Percentiles rank a stretch among this genome's conserved stretches.
phyloP scores from a whole-genome alignment of 805 yeast species.

The Candida orba region DNA sequence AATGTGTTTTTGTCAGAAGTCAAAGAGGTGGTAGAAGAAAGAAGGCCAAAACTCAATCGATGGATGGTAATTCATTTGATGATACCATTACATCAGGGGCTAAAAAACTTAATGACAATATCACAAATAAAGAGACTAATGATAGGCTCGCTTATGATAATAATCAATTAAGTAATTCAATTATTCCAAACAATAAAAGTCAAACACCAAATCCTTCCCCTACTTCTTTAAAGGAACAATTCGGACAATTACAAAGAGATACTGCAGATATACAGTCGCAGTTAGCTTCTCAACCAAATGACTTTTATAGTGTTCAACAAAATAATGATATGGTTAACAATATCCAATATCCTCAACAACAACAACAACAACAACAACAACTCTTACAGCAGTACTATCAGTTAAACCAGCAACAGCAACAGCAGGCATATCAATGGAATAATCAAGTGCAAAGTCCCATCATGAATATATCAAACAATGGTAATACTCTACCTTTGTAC shows the following conservation, averaged over 20 bases:
- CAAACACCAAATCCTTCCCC: no score
- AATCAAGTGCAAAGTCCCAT: background rate
- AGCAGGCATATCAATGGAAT: background rate
- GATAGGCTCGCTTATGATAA: background rate
- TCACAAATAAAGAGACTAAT: no score
- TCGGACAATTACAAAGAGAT: no score
- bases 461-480: background rate
- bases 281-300: background rate
- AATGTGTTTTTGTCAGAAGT: conserved; percentile 51
- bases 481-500: background rate
- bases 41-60: conserved; percentile 7
- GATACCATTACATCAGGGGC: no score
- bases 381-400: background rate
- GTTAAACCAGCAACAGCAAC: conserved; percentile 1
- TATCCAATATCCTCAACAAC: background rate
- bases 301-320: background rate
- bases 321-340: background rate
- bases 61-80: no score
- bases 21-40: conserved; percentile 50
- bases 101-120: no score
- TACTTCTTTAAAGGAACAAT: no score
- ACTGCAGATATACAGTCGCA: no score
- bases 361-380: background rate
- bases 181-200: no score
- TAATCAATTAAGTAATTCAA: background rate